Conservation (phyloP, 495 filamentous ascomycete genomes). For the Podospora appendiculata region DNA sequence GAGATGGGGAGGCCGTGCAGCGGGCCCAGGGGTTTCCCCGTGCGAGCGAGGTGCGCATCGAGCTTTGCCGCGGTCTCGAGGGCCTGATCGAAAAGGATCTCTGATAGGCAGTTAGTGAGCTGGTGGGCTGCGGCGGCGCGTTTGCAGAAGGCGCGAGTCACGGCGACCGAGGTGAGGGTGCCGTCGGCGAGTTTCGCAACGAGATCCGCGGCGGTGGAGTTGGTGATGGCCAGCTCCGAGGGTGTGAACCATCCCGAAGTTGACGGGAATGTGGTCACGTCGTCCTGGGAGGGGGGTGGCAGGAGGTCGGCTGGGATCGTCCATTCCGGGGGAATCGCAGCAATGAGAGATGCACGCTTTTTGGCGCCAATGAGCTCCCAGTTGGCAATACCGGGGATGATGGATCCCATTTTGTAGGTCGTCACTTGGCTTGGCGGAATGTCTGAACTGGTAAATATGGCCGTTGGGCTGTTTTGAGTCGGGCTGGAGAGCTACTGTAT, state of each 20-base stretch:
- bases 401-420: not conserved
- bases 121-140: constrained; percentile 37
- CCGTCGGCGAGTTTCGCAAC: constrained; percentile 23
- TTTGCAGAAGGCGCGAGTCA: constrained; percentile 42
- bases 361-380: not conserved
- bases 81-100: constrained; percentile 57
- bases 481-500: too few relatives aligned
- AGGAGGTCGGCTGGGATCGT: not conserved
- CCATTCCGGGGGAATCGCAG: not conserved
- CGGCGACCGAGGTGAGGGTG: constrained; percentile 31
- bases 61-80: constrained; percentile 48
- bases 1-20: constrained; percentile 62
- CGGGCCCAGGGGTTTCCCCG: constrained; percentile 48
- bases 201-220: constrained; percentile 39
- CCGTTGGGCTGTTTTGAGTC: too few relatives aligned
- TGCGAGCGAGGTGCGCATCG: constrained; percentile 41
- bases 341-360: not conserved
- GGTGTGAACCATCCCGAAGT: constrained; percentile 6
- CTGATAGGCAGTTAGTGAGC: constrained; percentile 49
- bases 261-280: constrained; percentile 8
- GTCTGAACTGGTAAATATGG: too few relatives aligned
- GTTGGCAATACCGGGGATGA: not conserved
- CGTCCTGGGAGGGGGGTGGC: not conserved
- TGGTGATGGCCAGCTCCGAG: constrained; percentile 45
- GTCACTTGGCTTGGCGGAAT: too few relatives aligned